These are phyloP conservation scores for Punctularia strigosozonata DNA, from an alignment of 768 basidiomycete species.

Conservation along the genomic window DNA sequence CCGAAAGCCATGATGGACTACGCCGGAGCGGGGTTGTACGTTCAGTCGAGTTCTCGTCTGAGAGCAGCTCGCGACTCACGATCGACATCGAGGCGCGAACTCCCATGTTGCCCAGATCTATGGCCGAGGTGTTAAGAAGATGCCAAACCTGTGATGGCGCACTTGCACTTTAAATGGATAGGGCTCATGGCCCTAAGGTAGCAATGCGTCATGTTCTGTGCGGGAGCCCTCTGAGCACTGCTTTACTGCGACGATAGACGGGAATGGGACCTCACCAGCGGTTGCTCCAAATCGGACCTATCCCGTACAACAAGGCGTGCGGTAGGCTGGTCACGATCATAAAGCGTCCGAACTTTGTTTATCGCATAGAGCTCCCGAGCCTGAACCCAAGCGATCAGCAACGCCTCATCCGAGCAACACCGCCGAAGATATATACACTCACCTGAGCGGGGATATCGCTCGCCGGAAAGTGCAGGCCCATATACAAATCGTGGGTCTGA, in stretches of 20 bases:
- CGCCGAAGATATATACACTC: constrained; percentile 7
- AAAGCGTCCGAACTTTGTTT: constrained; percentile 65
- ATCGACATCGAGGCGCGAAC: constrained; percentile 83
- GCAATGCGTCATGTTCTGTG: constrained; percentile 72
- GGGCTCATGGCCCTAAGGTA: constrained; percentile 83
- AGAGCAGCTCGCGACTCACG: constrained; percentile 25
- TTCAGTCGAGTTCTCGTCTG: neutral
- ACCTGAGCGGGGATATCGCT: constrained; percentile 60
- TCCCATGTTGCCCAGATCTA: constrained; percentile 72
- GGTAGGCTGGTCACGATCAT: constrained; percentile 60
- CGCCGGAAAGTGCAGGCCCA: constrained; percentile 62
- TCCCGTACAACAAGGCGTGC: constrained; percentile 59
- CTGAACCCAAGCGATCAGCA: constrained; percentile 4
- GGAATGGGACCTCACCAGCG: constrained; percentile 33
- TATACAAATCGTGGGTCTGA: constrained; percentile 60
- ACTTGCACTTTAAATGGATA: constrained; percentile 67
- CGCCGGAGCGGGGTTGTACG: neutral
- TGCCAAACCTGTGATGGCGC: neutral
- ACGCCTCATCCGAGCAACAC: neutral
- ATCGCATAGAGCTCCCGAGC: constrained; percentile 10
- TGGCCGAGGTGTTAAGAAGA: neutral
- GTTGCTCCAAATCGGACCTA: constrained; percentile 51
- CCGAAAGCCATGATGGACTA: constrained; percentile 75
- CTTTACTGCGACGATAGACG: neutral
- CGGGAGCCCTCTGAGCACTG: neutral